phyloP scores from a whole-genome alignment of 2,329 filamentous ascomycete species.

The Nannizziopsis arthrosporioides region DNA sequence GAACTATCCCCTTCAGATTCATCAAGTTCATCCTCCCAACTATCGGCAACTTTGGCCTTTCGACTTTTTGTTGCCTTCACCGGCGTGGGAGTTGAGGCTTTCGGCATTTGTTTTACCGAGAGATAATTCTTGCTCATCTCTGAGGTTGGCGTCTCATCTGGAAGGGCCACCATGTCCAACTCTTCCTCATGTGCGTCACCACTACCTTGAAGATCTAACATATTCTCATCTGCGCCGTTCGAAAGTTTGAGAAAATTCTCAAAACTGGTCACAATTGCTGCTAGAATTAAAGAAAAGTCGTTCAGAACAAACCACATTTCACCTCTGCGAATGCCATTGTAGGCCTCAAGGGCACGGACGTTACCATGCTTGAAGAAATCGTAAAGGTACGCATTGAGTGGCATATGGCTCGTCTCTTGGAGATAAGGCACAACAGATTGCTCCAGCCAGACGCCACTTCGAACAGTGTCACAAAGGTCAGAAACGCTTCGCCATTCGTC shows the following conservation, averaged over 20 bases:
- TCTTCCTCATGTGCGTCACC: slow-evolving; percentile 22
- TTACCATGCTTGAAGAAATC: slow-evolving; percentile 70
- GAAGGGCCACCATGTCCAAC: slow-evolving; percentile 13
- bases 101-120: not conserved
- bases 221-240: slow-evolving; percentile 14
- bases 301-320: slow-evolving; percentile 66
- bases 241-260: slow-evolving; percentile 25
- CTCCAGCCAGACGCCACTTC: slow-evolving; percentile 62
- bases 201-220: slow-evolving; percentile 21
- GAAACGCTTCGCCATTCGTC: slow-evolving; percentile 54
- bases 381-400: slow-evolving; percentile 42
- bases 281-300: slow-evolving; percentile 46
- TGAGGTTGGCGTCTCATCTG: slow-evolving; percentile 4
- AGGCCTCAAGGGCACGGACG: slow-evolving; percentile 45
- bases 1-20: slow-evolving; percentile 9
- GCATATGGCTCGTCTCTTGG: slow-evolving; percentile 41
- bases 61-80: not conserved
- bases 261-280: slow-evolving; percentile 27
- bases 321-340: slow-evolving; percentile 54
- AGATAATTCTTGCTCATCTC: not conserved
- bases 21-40: slow-evolving; percentile 18
- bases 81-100: not conserved
- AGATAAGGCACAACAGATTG: slow-evolving; percentile 61
- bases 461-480: slow-evolving; percentile 55
- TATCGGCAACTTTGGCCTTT: slow-evolving; percentile 16